phyloP scores from a whole-genome alignment of 768 basidiomycete genomes.

The Leccinum subgranulosum region DNA sequence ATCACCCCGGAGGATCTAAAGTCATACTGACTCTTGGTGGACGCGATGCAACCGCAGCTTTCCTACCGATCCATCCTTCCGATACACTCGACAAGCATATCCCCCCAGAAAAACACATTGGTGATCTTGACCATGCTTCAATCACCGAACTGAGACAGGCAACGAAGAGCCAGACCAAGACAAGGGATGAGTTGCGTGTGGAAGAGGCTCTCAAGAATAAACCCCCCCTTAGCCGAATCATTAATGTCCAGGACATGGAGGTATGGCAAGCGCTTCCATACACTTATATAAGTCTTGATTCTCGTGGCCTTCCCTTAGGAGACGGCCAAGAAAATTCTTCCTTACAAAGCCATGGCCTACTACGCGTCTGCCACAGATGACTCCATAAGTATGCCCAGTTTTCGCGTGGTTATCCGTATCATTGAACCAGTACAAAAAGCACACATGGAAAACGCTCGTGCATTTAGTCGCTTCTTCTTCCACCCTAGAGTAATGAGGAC shows the following conservation, averaged over 20 bases:
- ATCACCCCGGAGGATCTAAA: constrained; percentile 78
- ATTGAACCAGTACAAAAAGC: constrained; percentile 38
- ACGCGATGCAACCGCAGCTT: constrained; percentile 74
- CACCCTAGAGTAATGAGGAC: constrained; percentile 74
- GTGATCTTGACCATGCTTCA: constrained; percentile 52
- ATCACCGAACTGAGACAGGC: constrained; percentile 35
- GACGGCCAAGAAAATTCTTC: constrained; percentile 69
- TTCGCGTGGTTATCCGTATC: constrained; percentile 10
- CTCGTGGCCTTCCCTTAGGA: constrained; percentile 36
- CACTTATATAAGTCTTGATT: background rate
- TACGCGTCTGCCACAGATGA: constrained; percentile 88
- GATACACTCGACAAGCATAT: constrained; percentile 75
- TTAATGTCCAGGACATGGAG: constrained; percentile 83
- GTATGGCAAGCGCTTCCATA: constrained; percentile 31
- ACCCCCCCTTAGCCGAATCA: constrained; percentile 65
- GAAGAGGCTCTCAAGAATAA: constrained; percentile 55
- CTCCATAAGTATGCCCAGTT: constrained; percentile 56
- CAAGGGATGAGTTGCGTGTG: constrained; percentile 69
- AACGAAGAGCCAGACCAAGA: constrained; percentile 46
- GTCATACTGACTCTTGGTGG: constrained; percentile 86
- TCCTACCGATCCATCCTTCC: constrained; percentile 82
- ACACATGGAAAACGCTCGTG: constrained; percentile 64
- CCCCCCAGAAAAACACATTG: constrained; percentile 68
- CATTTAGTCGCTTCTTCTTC: constrained; percentile 85
- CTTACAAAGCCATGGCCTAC: constrained; percentile 75